Evolutionary conservation across 2,329 filamentous ascomycete species (phyloP).

Genomic region (Trichoderma koningiopsis): DNA sequence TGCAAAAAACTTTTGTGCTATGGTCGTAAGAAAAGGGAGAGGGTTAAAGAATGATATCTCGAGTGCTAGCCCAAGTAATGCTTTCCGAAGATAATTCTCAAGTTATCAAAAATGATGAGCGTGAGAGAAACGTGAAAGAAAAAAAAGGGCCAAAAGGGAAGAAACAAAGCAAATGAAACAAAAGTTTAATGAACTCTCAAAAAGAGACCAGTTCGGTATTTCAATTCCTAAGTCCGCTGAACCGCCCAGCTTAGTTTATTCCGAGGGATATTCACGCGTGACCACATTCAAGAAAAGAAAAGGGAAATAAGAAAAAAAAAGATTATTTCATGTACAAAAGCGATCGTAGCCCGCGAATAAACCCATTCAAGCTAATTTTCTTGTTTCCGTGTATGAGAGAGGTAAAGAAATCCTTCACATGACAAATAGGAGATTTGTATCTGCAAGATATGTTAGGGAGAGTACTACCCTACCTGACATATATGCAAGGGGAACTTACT

Average conservation of each 20-base stretch:
- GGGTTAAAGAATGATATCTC: neutral
- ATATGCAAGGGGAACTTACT: slow-evolving; percentile 60
- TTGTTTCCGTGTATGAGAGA: slow-evolving; percentile 25
- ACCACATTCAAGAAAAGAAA: neutral
- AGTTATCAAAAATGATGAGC: neutral
- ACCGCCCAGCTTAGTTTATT: slow-evolving; percentile 12
- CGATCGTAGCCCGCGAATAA: neutral
- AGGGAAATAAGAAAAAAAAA: neutral
- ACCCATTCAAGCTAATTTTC: neutral
- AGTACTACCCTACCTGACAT: slow-evolving; percentile 23
- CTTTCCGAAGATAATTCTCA: neutral
- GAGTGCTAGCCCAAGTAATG: neutral
- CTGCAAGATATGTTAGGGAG: slow-evolving; percentile 41
- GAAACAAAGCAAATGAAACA: neutral
- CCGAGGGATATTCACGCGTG: neutral
- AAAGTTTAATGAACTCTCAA: neutral
- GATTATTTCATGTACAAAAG: slow-evolving; percentile 26
- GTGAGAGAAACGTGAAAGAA: neutral
- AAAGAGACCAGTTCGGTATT: neutral
- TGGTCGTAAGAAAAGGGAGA: neutral
- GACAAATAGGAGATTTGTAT: slow-evolving; percentile 65
- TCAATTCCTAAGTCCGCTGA: slow-evolving; percentile 9
- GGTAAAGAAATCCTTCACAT: slow-evolving; percentile 48
- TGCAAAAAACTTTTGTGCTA: neutral
- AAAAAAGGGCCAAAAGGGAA: neutral